These are phyloP conservation scores for Eleusine coracana DNA, from an alignment of 176 grass and related monocot species.

Conservation along the genomic window DNA sequence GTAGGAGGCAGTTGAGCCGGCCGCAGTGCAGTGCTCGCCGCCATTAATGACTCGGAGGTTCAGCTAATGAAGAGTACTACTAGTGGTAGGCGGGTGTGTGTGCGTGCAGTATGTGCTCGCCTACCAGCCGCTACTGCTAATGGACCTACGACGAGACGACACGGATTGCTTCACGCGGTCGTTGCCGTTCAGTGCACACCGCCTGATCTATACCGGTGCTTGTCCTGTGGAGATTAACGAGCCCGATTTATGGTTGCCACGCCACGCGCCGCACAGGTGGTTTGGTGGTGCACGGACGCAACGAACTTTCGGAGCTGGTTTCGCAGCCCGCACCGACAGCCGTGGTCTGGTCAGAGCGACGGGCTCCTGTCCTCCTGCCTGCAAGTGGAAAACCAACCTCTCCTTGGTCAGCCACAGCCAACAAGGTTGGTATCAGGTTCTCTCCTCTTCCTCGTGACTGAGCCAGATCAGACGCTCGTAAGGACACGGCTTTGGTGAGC, in stretches of 20 bases:
- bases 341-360: neutral
- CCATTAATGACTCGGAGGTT: neutral
- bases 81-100: neutral
- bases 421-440: neutral
- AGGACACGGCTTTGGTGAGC: neutral
- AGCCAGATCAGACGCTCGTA: neutral
- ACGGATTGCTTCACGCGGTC: neutral
- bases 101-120: neutral
- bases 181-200: too few relatives aligned
- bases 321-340: neutral
- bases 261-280: neutral
- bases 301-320: neutral
- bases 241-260: neutral
- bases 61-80: neutral
- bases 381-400: too few relatives aligned
- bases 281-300: neutral
- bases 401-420: too few relatives aligned
- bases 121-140: neutral
- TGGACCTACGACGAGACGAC: neutral
- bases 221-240: neutral
- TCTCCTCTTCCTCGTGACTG: neutral
- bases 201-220: neutral
- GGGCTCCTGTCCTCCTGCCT: neutral
- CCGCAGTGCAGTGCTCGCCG: neutral
- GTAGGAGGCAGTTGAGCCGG: neutral